Base-by-base conservation (phyloP, 2,329 filamentous ascomycete genomes). In the Neonectria hederae region DNA sequence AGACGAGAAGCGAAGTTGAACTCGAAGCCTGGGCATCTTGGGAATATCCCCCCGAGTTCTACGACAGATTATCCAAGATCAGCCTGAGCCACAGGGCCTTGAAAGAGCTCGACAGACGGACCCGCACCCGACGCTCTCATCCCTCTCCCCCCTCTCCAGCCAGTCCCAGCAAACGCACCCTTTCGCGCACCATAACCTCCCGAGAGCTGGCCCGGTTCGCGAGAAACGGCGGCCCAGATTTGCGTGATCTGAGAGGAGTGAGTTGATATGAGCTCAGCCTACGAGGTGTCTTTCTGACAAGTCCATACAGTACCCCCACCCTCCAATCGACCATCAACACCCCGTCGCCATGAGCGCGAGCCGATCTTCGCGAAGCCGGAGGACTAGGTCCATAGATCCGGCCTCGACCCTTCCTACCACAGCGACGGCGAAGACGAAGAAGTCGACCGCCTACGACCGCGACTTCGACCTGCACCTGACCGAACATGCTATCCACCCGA, bases 391-490 rank as follows among this genome's bases (percentile, higher is more conserved):
- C 56, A 67, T 42, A 48, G 24, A 53, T 40, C 51, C 7, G 22
- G n/a, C 38, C 10, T 42, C 51, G 14, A 28, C 28, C 24, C n/a
- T 28, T 22, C 21, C 40, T 14, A 49, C 26, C 52, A 21, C 59
- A 43, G 40, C 7, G 9, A 60, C 57, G 24, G 43, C 35, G 2
- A 54, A 14, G 38, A 54, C 48, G 4, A 76, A 45, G 46, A 32
- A 69, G 30, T 66, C 69, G 46, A 30, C 40, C 3, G 59, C 70
- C 1, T 79, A 80, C 65, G 65, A 77, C 65, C 68, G 69, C 45
- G 67, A 73, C 61, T 81, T 81, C 68, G 71, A 79, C 54, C 74
- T 78, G 59, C 72, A 79, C 54, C 65, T 82, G 43, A 75, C 77
- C 57, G 76, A 82, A 62, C 46, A 75, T 64, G 60, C 61, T 24